Percentiles rank a stretch among this genome's conserved stretches.
Evolutionary conservation across 2,329 filamentous ascomycete genomes (phyloP).

Genomic region (Fusarium oxysporum): DNA sequence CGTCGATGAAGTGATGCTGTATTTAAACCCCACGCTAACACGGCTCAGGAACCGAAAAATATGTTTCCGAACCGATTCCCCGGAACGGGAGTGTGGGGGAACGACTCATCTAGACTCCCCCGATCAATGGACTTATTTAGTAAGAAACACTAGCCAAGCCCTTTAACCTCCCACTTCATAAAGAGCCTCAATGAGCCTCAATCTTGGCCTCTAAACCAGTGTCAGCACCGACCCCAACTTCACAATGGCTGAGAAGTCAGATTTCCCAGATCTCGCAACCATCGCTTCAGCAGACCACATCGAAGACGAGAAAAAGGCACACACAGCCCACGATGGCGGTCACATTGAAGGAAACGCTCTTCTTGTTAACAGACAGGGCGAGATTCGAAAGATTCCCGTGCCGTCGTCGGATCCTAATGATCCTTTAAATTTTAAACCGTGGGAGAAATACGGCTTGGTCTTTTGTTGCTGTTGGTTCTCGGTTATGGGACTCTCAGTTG

Average conservation of each 20-base stretch:
- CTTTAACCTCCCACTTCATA: not conserved
- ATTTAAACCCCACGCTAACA: not conserved
- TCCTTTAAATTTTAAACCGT: slow-evolving; percentile 4
- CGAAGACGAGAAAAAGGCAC: not conserved
- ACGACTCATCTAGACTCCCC: not conserved
- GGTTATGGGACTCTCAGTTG: slow-evolving; percentile 13
- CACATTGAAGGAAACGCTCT: slow-evolving; percentile 18
- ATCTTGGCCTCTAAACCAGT: not conserved
- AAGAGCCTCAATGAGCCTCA: not conserved
- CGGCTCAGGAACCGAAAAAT: not conserved
- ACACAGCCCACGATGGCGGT: not conserved
- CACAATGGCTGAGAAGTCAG: slow-evolving; percentile 6
- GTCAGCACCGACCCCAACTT: not conserved
- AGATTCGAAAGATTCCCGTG: slow-evolving; percentile 16
- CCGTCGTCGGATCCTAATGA: slow-evolving; percentile 15
- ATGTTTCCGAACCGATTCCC: slow-evolving; percentile 15
- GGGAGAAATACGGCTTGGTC: slow-evolving; percentile 19
- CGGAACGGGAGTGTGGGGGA: slow-evolving; percentile 13
- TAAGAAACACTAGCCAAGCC: not conserved
- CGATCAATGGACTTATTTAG: not conserved
- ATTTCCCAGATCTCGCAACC: not conserved
- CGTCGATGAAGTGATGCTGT: not conserved
- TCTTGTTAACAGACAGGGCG: not conserved
- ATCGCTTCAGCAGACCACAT: slow-evolving; percentile 4
- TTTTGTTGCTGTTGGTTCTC: slow-evolving; percentile 25